These are phyloP conservation scores for Ophiosphaerella korrae DNA, from an alignment of 2,329 filamentous ascomycete species.

Conservation along the genomic window DNA sequence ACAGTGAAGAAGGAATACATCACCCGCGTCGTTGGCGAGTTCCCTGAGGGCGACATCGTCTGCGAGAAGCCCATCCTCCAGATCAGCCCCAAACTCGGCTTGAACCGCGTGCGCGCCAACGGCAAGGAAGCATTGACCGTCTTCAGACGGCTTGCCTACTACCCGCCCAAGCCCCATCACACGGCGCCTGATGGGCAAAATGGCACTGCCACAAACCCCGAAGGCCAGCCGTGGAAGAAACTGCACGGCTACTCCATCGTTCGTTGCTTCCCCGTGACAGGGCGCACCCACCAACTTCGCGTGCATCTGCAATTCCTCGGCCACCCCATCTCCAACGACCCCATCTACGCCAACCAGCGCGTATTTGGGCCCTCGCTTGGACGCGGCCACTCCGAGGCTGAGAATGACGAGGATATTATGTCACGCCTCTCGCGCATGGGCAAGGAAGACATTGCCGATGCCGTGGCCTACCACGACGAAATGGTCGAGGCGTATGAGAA, in stretches of 20 bases:
- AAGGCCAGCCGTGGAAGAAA: slow-evolving; percentile 57
- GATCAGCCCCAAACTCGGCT: slow-evolving; percentile 91
- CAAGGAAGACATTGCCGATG: slow-evolving; percentile 88
- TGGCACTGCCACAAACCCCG: slow-evolving; percentile 20
- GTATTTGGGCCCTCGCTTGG: slow-evolving; percentile 88
- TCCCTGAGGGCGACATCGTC: slow-evolving; percentile 87
- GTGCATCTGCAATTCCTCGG: slow-evolving; percentile 95
- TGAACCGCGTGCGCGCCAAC: slow-evolving; percentile 92
- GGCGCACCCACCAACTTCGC: slow-evolving; percentile 90
- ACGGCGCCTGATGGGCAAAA: slow-evolving; percentile 15
- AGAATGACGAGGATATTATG: slow-evolving; percentile 89
- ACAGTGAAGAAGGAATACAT: slow-evolving; percentile 96
- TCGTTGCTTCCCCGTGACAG: slow-evolving; percentile 89
- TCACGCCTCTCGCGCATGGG: slow-evolving; percentile 85
- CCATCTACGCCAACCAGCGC: slow-evolving; percentile 92
- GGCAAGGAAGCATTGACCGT: slow-evolving; percentile 90
- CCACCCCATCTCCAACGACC: slow-evolving; percentile 95
- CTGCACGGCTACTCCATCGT: slow-evolving; percentile 88
- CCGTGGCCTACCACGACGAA: slow-evolving; percentile 90
- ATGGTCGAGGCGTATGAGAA: slow-evolving; percentile 91
- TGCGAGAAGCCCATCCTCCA: slow-evolving; percentile 93
- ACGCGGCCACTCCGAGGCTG: slow-evolving; percentile 66
- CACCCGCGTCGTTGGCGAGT: slow-evolving; percentile 86
- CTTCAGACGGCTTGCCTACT: slow-evolving; percentile 92
- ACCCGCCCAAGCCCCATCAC: slow-evolving; percentile 61